A percentile compares a stretch with the other conserved stretches of the same genome.
Conservation (phyloP, 768 basidiomycete genomes). For the Suillus plorans region DNA sequence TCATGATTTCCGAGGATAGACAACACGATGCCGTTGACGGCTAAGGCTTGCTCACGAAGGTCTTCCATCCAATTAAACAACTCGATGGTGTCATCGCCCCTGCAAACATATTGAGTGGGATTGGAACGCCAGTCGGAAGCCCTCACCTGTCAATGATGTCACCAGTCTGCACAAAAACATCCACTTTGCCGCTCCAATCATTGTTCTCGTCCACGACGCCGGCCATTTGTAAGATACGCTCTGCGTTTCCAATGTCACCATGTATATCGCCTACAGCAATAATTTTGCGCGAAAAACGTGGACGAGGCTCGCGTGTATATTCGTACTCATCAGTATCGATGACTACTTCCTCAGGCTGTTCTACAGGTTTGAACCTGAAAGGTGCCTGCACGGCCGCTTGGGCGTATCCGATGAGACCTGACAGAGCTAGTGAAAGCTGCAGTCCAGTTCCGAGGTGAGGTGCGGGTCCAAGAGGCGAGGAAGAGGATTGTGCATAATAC, state of each 20-base stretch:
- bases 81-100: slow-evolving; percentile 87
- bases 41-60: slow-evolving; percentile 71
- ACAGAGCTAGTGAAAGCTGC: slow-evolving; percentile 21
- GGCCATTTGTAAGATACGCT: slow-evolving; percentile 77
- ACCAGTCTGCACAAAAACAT: slow-evolving; percentile 92
- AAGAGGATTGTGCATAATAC: slow-evolving; percentile 30
- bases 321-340: background rate
- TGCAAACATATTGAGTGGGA: slow-evolving; percentile 27
- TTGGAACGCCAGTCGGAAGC: slow-evolving; percentile 2
- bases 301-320: slow-evolving; percentile 22
- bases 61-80: slow-evolving; percentile 84
- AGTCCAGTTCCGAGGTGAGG: slow-evolving; percentile 29
- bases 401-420: slow-evolving; percentile 25
- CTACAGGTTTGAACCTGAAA: slow-evolving; percentile 18
- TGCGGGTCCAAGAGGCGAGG: slow-evolving; percentile 31
- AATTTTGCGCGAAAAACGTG: slow-evolving; percentile 48
- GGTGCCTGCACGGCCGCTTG: slow-evolving; percentile 22
- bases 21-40: slow-evolving; percentile 69
- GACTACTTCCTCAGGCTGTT: slow-evolving; percentile 9
- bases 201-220: slow-evolving; percentile 69
- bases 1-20: slow-evolving; percentile 93
- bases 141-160: slow-evolving; percentile 89
- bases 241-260: slow-evolving; percentile 81
- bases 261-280: slow-evolving; percentile 93
- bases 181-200: slow-evolving; percentile 80